Conservation (phyloP, 2,329 filamentous ascomycete genomes). For the Neocucurbitaria cava region DNA sequence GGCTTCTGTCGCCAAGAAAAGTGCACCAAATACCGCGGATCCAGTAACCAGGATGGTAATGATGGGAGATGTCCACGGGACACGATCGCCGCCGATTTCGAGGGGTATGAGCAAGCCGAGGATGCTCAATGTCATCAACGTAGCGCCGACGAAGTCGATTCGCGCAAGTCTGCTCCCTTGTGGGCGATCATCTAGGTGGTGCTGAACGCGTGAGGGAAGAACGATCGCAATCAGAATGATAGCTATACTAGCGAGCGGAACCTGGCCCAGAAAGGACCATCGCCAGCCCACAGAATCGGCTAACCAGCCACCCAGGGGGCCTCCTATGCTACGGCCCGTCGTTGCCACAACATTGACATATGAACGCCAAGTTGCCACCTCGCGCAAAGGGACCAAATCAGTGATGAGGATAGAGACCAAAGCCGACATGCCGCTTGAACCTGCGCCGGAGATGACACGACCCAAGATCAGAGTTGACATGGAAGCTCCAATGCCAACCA, state of each 20-base stretch:
- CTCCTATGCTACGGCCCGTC: conserved; percentile 58
- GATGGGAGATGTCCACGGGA: conserved; percentile 47
- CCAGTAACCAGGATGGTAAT: conserved; percentile 43
- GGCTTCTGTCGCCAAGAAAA: conserved; percentile 47
- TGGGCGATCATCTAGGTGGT: neutral
- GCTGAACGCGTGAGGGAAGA: conserved; percentile 17
- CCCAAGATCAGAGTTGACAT: conserved; percentile 48
- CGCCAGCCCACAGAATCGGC: conserved; percentile 71
- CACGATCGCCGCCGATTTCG: conserved; percentile 56
- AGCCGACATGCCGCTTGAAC: conserved; percentile 69
- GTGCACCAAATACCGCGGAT: conserved; percentile 29
- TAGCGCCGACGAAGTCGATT: conserved; percentile 66
- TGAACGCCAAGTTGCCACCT: conserved; percentile 57
- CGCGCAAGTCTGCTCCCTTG: conserved; percentile 51
- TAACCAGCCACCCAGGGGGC: conserved; percentile 66
- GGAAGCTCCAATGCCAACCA: conserved; percentile 13
- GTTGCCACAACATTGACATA: conserved; percentile 62
- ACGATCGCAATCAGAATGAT: conserved; percentile 54
- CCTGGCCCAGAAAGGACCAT: conserved; percentile 68
- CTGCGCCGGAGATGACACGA: conserved; percentile 67
- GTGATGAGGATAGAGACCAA: conserved; percentile 56
- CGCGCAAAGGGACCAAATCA: conserved; percentile 58
- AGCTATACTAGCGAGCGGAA: conserved; percentile 62
- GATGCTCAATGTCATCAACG: conserved; percentile 54
- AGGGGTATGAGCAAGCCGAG: conserved; percentile 55